These are phyloP conservation scores for Ilyonectria destructans DNA, from an alignment of 2,329 filamentous ascomycete species.

Conservation along the genomic window DNA sequence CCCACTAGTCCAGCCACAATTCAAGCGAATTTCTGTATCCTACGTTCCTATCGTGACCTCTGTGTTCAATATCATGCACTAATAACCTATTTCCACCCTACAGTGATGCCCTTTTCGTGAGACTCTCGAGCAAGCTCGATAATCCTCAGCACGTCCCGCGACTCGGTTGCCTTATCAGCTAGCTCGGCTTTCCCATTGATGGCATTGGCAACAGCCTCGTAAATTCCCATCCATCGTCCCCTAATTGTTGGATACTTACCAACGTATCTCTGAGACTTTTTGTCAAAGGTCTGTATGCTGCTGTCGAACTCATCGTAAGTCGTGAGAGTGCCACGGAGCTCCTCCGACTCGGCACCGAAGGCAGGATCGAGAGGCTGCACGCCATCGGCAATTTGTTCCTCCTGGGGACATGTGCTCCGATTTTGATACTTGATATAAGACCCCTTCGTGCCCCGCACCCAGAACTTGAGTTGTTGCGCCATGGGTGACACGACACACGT, in stretches of 20 bases:
- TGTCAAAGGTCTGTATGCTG: conserved; percentile 51
- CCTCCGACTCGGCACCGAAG: conserved; percentile 42
- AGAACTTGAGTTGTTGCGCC: conserved; percentile 38
- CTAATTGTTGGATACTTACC: conserved; percentile 58
- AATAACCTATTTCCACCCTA: conserved; percentile 45
- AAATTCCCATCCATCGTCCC: conserved; percentile 59
- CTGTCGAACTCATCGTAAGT: conserved; percentile 57
- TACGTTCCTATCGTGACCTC: too few species aligned
- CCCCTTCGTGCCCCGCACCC: conserved; percentile 42
- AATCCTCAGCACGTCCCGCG: conserved; percentile 57
- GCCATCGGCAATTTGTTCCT: conserved; percentile 40
- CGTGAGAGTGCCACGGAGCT: conserved; percentile 49
- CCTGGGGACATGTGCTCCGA: conserved; percentile 54
- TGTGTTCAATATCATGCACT: too few species aligned
- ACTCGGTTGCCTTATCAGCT: conserved; percentile 57
- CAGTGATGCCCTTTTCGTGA: conserved; percentile 51
- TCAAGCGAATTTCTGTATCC: too few species aligned
- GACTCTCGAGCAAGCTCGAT: conserved; percentile 60
- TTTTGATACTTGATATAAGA: conserved; percentile 54
- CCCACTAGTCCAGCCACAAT: too few species aligned
- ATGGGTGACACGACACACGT: conserved; percentile 38
- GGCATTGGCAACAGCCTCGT: conserved; percentile 58
- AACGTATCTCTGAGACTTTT: conserved; percentile 52
- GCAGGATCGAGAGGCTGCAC: conserved; percentile 33
- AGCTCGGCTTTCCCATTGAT: conserved; percentile 58